These are phyloP conservation scores for Metschnikowia vanudenii DNA, from an alignment of 805 yeast genomes.

Conservation along the genomic window DNA sequence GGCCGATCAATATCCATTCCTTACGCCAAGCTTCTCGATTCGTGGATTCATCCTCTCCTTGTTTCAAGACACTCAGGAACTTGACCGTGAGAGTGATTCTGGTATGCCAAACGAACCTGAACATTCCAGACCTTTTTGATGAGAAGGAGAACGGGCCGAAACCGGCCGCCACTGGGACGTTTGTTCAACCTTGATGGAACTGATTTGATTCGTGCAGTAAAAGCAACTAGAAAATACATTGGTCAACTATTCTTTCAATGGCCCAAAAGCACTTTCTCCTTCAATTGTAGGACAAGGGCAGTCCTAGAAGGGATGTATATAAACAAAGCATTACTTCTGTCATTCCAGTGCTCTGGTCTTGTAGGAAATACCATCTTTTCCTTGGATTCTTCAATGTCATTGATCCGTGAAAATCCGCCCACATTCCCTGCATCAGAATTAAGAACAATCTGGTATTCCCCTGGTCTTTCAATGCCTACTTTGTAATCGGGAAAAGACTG, in stretches of 20 bases:
- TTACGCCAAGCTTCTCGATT: slow-evolving; percentile 25
- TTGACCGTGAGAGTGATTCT: slow-evolving; percentile 16
- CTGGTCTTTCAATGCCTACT: slow-evolving; percentile 82
- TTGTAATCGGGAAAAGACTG: slow-evolving; percentile 83
- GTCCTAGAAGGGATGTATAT: slow-evolving; percentile 78
- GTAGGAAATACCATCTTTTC: slow-evolving; percentile 57
- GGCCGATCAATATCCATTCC: slow-evolving; percentile 38
- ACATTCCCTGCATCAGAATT: slow-evolving; percentile 67
- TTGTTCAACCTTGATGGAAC: slow-evolving; percentile 1
- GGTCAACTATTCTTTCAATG: slow-evolving; percentile 2
- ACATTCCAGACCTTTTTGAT: slow-evolving; percentile 9
- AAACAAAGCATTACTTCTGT: slow-evolving; percentile 70
- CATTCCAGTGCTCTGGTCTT: slow-evolving; percentile 76
- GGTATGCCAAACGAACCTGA: slow-evolving; percentile 18
- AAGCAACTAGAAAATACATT: not conserved
- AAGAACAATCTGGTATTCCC: slow-evolving; percentile 70
- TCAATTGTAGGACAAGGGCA: slow-evolving; percentile 39
- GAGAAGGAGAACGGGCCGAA: not conserved
- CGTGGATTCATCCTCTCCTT: slow-evolving; percentile 10
- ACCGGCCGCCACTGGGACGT: not conserved
- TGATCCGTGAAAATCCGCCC: slow-evolving; percentile 80
- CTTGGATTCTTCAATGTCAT: slow-evolving; percentile 31
- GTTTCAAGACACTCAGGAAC: slow-evolving; percentile 14
- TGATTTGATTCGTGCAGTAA: too few relatives aligned
- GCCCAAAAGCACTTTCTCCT: slow-evolving; percentile 23